Conservation (phyloP, 345 rosid genomes). For the Sisymbrium irio region DNA sequence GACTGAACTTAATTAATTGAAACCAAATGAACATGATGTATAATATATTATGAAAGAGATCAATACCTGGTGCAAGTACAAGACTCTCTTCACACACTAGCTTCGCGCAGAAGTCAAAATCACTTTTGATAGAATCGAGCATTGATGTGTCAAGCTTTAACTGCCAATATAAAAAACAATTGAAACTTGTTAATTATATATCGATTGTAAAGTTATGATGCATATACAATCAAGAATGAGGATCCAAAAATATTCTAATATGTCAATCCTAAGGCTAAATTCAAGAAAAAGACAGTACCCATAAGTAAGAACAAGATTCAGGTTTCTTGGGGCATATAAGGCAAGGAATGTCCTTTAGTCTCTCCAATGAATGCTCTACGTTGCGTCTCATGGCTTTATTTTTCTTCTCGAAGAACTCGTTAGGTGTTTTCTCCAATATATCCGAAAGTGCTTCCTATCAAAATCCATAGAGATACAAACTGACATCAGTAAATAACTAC, state of each 20-base stretch:
- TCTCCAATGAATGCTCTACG: conserved; percentile 41
- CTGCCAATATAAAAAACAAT: conserved; percentile 13
- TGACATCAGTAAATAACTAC: too few relatives aligned
- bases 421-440: neutral
- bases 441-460: neutral
- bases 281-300: neutral
- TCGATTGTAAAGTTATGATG: too few relatives aligned
- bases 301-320: conserved; percentile 53
- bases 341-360: conserved; percentile 50
- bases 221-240: neutral
- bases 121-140: conserved; percentile 51
- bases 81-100: conserved; percentile 56
- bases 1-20: neutral
- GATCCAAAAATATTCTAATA: neutral
- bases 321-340: conserved; percentile 46
- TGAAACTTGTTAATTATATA: neutral
- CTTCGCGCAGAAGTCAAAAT: conserved; percentile 50
- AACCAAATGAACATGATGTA: neutral
- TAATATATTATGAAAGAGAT: neutral
- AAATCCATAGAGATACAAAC: too few relatives aligned
- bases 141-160: conserved; percentile 45
- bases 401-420: neutral
- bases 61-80: conserved; percentile 52
- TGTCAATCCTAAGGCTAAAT: neutral
- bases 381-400: conserved; percentile 31